A percentile compares a stretch with the other conserved stretches of the same genome.
Conservation (phyloP, 306 rosid species). For the Ceratonia siliqua region DNA sequence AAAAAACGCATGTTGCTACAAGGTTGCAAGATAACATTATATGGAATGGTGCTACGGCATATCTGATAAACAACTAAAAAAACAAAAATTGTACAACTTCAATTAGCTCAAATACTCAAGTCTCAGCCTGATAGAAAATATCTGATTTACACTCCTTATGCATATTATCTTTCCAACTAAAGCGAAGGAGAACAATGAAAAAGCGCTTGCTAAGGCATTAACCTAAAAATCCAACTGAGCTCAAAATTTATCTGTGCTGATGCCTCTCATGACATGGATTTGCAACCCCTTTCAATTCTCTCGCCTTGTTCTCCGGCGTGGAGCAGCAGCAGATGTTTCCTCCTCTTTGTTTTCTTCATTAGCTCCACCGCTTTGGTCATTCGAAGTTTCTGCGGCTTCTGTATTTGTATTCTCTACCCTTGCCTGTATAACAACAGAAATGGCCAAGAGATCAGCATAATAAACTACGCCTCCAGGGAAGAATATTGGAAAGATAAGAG, state of each 20-base stretch:
- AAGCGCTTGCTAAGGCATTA: constrained; percentile 1
- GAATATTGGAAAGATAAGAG: not conserved
- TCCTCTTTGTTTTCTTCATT: constrained; percentile 51
- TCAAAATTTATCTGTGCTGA: constrained; percentile 39
- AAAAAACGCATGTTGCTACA: no score
- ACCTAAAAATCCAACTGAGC: constrained; percentile 39
- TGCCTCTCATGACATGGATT: constrained; percentile 25
- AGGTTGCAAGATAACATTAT: no score
- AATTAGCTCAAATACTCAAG: constrained; percentile 36
- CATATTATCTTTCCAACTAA: not conserved
- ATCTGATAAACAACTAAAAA: no score
- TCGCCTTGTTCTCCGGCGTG: constrained; percentile 76
- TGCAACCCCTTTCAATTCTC: constrained; percentile 35
- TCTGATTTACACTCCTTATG: constrained; percentile 32
- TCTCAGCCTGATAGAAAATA: constrained; percentile 27
- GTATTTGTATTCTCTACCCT: constrained; percentile 44
- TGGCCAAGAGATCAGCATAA: not conserved
- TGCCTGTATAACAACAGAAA: constrained; percentile 39
- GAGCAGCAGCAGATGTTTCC: constrained; percentile 54
- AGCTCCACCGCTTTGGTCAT: constrained; percentile 49
- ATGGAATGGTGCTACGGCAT: not conserved
- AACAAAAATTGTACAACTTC: constrained; percentile 39
- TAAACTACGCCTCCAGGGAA: not conserved
- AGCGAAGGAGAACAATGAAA: not conserved
- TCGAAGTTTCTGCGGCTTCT: constrained; percentile 47